Conservation (phyloP, 305 asterid genomes). For the Fraxinus xanthoxyloides region DNA sequence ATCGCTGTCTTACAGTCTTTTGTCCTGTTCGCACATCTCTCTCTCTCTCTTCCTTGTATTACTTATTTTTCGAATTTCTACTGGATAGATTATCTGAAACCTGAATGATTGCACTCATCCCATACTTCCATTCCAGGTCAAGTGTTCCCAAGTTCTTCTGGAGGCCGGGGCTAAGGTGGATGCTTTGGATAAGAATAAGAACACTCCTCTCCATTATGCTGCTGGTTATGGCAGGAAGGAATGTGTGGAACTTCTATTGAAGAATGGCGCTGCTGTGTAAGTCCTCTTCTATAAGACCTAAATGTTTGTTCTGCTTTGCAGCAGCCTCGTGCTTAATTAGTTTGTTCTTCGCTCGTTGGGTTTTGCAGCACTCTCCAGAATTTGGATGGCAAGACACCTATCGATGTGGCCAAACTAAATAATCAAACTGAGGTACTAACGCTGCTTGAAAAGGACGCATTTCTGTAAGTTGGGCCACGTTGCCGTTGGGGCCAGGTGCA, state of each 20-base stretch:
- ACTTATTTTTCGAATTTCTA: not conserved
- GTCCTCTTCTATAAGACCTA: constrained; percentile 19
- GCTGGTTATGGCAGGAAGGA: constrained; percentile 97
- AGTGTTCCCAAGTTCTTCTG: constrained; percentile 84
- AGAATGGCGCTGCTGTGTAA: constrained; percentile 98
- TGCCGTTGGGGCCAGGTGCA: constrained; percentile 6
- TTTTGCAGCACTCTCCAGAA: constrained; percentile 85
- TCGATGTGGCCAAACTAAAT: constrained; percentile 93
- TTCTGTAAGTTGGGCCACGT: constrained; percentile 45
- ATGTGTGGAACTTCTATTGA: constrained; percentile 82
- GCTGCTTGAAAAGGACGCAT: constrained; percentile 93
- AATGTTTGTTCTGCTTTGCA: not conserved
- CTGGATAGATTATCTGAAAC: not conserved
- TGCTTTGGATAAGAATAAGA: constrained; percentile 91
- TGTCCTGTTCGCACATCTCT: not conserved
- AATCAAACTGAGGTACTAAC: constrained; percentile 81
- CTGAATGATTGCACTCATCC: not conserved
- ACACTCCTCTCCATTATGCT: constrained; percentile 97
- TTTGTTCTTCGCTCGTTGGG: not conserved
- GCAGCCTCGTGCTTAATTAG: not conserved
- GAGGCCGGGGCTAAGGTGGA: constrained; percentile 97
- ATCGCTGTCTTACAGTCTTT: not conserved
- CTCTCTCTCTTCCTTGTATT: not conserved
- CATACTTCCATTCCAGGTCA: constrained; percentile 45
- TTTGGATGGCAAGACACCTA: constrained; percentile 94